phyloP scores from a whole-genome alignment of 2,329 filamentous ascomycete genomes.

The Penicillium sp. region DNA sequence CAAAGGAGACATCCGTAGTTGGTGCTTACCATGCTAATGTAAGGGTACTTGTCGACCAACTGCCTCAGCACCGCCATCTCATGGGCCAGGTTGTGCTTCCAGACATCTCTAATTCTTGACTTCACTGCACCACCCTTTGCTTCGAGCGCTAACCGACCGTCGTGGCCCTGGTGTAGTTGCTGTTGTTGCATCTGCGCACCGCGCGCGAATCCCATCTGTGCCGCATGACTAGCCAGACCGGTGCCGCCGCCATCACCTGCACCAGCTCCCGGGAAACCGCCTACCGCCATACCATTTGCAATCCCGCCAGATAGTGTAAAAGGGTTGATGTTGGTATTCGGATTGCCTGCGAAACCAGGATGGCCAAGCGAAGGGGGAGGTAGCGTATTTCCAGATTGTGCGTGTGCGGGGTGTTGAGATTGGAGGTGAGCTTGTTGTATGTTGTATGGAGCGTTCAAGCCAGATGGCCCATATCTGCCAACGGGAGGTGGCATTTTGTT shows the following conservation, averaged over 20 bases:
- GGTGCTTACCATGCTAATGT: slow-evolving; percentile 87
- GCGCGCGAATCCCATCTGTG: slow-evolving; percentile 82
- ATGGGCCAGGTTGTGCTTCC: slow-evolving; percentile 85
- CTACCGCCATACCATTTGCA: slow-evolving; percentile 58
- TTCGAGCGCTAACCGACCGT: slow-evolving; percentile 55
- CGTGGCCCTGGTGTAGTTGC: slow-evolving; percentile 50
- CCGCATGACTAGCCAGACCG: slow-evolving; percentile 81
- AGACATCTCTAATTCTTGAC: slow-evolving; percentile 89
- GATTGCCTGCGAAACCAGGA: slow-evolving; percentile 65
- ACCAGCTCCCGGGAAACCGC: slow-evolving; percentile 56
- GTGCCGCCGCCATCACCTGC: slow-evolving; percentile 60
- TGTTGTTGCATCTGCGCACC: slow-evolving; percentile 66
- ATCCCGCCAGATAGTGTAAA: slow-evolving; percentile 57
- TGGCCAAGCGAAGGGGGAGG: slow-evolving; percentile 63
- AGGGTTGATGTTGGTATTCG: slow-evolving; percentile 67
- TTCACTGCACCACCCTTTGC: slow-evolving; percentile 62
- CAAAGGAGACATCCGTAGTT: neutral
- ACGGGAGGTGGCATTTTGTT: slow-evolving; percentile 58
- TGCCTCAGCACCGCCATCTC: slow-evolving; percentile 84
- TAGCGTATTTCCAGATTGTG: slow-evolving; percentile 50
- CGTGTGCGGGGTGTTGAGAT: slow-evolving; percentile 36
- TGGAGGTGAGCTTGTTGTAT: slow-evolving; percentile 50
- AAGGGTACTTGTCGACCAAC: slow-evolving; percentile 86
- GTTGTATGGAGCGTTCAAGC: slow-evolving; percentile 60
- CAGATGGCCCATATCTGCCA: slow-evolving; percentile 58